These are phyloP conservation scores for Saturnispora diversa DNA, from an alignment of 805 yeast species.

Conservation along the genomic window DNA sequence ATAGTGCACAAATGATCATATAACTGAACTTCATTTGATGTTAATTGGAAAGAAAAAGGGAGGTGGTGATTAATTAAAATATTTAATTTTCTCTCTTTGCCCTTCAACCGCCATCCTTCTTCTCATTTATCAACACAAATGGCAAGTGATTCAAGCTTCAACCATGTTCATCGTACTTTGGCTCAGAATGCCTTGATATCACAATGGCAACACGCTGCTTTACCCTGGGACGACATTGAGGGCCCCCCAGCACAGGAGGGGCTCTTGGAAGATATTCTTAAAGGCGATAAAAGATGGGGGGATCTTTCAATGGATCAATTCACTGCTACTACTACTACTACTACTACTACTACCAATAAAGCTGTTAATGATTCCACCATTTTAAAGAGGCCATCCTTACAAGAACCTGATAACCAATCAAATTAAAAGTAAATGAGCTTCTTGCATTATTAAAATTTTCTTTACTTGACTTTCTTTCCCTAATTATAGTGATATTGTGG, in stretches of 20 bases:
- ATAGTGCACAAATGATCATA: neutral
- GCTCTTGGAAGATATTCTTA: neutral
- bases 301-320: conserved; percentile 2
- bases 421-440: neutral
- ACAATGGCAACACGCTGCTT: neutral
- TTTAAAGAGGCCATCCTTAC: neutral
- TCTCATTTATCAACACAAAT: neutral
- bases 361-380: neutral
- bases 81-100: too few species aligned
- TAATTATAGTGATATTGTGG: too few species aligned
- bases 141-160: conserved; percentile 1
- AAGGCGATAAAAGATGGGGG: conserved; percentile 1
- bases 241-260: neutral
- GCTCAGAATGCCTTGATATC: neutral
- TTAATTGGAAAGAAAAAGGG: neutral
- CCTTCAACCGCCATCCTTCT: too few species aligned
- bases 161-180: neutral
- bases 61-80: neutral
- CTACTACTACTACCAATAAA: too few species aligned
- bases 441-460: neutral
- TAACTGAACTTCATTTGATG: neutral
- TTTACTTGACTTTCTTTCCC: too few species aligned
- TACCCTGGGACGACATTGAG: conserved; percentile 9
- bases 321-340: too few species aligned
- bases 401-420: neutral